Evolutionary conservation across 306 rosid genomes (phyloP), one percentile per base, ranked within the genome.

Genomic region (Citrullus amarus): DNA sequence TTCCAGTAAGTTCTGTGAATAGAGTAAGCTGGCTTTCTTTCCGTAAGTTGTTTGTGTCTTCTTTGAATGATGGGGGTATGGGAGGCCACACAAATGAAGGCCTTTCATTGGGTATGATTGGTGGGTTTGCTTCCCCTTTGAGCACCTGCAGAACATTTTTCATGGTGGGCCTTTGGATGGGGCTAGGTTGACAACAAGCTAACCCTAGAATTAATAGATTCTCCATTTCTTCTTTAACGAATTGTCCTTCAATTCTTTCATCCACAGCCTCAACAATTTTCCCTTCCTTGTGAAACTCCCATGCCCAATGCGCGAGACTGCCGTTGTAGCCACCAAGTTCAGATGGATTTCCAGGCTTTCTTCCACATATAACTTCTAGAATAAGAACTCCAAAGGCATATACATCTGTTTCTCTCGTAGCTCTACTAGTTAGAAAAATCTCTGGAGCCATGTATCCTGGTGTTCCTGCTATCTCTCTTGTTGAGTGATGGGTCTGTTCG

Each of bases 371-470:
- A n/a, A 89, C 95, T 80, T 91, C 93, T 43, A 87, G 50, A 8
- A 89, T 83, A 22, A 93, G 91, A 13, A 93, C 87, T 4, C 98
- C 96, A 69, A 91, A 91, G 9, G 96, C 89, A 76, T 91, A 93
- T 15, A 93, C 88, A 56, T 93, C 96, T 0, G 95, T 93, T 76
- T 91, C 95, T 34, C 86, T 80, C 0, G 95, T 89, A 9, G 93
- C 96, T 74, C 98, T 75, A 4, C 91, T 87, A 0, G 77, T 84
- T 25, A 91, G 90, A 28, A 93, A 89, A 0, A 87, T 89, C 74
- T 91, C 96, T 5, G 95, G 96, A 6, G 98, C 93, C 98, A 93
- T 93, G 73, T 93, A 91, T 1, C 95, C 96, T 2, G 86, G 96
- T 4, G 98, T 93, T n/a, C 98, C 98, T 20, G 96, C 96, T 48